These are phyloP conservation scores for Physcomitrellopsis africana DNA, from an alignment of 225 moss, liverwort and hornwort genomes.

Conservation along the genomic window DNA sequence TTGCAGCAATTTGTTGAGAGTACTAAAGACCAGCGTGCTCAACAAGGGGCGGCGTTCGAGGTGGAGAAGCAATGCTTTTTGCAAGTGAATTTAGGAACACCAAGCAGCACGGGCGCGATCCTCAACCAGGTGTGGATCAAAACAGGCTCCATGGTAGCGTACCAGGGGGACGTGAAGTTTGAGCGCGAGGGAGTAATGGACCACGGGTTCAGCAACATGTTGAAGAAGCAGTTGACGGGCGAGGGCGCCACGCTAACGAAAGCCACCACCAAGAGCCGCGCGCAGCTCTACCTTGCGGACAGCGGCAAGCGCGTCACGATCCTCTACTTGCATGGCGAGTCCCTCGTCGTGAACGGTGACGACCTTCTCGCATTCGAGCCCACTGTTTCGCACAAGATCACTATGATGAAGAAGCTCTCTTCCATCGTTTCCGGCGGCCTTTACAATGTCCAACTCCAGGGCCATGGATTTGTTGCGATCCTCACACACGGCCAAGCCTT, in stretches of 20 bases:
- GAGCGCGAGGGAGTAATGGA: constrained; percentile 62
- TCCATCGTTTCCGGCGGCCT: constrained; percentile 62
- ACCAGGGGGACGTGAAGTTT: constrained; percentile 62
- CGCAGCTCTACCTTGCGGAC: constrained; percentile 72
- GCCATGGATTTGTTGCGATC: constrained; percentile 61
- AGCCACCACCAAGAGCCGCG: constrained; percentile 43
- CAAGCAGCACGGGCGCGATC: constrained; percentile 44
- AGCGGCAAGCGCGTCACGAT: constrained; percentile 61
- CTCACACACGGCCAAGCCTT: constrained; percentile 67
- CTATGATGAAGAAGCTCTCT: constrained; percentile 67
- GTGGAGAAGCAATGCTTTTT: constrained; percentile 63
- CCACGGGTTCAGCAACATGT: constrained; percentile 60
- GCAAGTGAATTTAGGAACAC: constrained; percentile 65
- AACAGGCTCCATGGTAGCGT: constrained; percentile 76
- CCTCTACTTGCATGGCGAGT: constrained; percentile 65
- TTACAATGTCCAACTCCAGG: constrained; percentile 60
- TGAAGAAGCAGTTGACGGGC: constrained; percentile 62
- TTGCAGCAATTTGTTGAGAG: constrained; percentile 46
- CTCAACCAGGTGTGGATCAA: constrained; percentile 69
- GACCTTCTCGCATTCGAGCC: constrained; percentile 70
- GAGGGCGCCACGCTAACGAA: constrained; percentile 62
- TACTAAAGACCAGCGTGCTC: constrained; percentile 35
- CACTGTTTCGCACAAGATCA: constrained; percentile 58
- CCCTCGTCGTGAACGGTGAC: constrained; percentile 67
- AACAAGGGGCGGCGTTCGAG: constrained; percentile 51